Evolutionary conservation across 1,284 basidiomycete genomes (phyloP).

Genomic region (Moesziomyces sp.): DNA sequence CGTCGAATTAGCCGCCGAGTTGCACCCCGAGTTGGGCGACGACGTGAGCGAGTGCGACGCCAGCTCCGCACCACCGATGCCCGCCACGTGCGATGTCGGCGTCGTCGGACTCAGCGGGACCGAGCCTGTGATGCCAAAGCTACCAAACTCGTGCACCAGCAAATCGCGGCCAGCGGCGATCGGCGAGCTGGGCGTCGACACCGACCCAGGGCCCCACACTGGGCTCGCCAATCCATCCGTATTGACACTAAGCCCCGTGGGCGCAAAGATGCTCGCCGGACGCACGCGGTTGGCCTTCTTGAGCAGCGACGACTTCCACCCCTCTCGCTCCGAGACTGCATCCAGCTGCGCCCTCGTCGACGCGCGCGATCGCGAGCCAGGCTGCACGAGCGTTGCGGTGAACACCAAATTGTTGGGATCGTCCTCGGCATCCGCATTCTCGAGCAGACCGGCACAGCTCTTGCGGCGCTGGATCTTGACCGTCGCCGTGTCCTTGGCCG

Average conservation of each 20-base stretch:
- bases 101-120: constrained; percentile 23
- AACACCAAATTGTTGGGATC: constrained; percentile 39
- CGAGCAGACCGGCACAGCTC: constrained; percentile 46
- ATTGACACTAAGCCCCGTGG: constrained; percentile 28
- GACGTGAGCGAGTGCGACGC: constrained; percentile 27
- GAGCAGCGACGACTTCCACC: constrained; percentile 43
- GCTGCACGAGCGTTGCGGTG: constrained; percentile 46
- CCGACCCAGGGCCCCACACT: constrained; percentile 26
- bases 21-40: constrained; percentile 24
- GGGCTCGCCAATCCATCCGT: constrained; percentile 30
- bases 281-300: constrained; percentile 43
- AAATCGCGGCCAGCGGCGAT: constrained; percentile 17
- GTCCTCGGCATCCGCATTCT: constrained; percentile 37
- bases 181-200: constrained; percentile 43
- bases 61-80: constrained; percentile 1
- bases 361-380: constrained; percentile 35
- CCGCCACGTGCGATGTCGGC: constrained; percentile 1
- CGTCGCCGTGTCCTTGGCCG: constrained; percentile 50
- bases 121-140: constrained; percentile 12
- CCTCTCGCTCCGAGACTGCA: constrained; percentile 19
- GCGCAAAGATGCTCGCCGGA: constrained; percentile 41
- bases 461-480: constrained; percentile 54
- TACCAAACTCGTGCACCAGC: constrained; percentile 37
- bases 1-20: constrained; percentile 29
- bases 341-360: constrained; percentile 31